phyloP scores from a whole-genome alignment of 257 asterid genomes.

The Lithospermum erythrorhizon region DNA sequence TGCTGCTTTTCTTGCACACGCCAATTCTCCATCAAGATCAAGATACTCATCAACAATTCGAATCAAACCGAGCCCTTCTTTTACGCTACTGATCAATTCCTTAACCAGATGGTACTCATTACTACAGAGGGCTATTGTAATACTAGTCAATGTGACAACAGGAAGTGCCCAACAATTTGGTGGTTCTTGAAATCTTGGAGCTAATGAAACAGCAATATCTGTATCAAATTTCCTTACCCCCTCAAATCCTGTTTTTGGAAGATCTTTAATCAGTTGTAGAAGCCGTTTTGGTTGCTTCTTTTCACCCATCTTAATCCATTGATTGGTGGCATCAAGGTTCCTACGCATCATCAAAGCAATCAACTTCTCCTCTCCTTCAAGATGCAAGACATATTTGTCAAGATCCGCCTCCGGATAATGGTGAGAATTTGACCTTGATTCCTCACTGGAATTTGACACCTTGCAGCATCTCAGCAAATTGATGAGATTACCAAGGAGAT shows the following conservation, averaged over 20 bases:
- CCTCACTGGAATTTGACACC: constrained; percentile 8
- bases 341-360: constrained; percentile 44
- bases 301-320: constrained; percentile 53
- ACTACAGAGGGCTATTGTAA: constrained; percentile 45
- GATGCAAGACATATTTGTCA: constrained; percentile 48
- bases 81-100: constrained; percentile 31
- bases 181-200: constrained; percentile 39
- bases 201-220: constrained; percentile 36
- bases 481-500: constrained; percentile 20
- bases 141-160: constrained; percentile 72
- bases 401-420: constrained; percentile 31
- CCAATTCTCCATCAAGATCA: constrained; percentile 24
- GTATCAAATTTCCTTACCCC: constrained; percentile 55
- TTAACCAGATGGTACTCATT: constrained; percentile 21
- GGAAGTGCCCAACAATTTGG: constrained; percentile 90
- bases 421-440: constrained; percentile 23
- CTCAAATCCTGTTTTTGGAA: constrained; percentile 34
- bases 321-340: constrained; percentile 36
- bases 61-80: constrained; percentile 46
- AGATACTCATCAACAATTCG: constrained; percentile 43
- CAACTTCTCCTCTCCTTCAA: constrained; percentile 68
- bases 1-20: constrained; percentile 51
- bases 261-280: constrained; percentile 27
- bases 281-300: constrained; percentile 47
- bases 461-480: constrained; percentile 19